A percentile compares a stretch with the other conserved stretches of the same genome.
Evolutionary conservation across 75 land plant genomes (phyloP).

Genomic region (Gnetum montanum): DNA sequence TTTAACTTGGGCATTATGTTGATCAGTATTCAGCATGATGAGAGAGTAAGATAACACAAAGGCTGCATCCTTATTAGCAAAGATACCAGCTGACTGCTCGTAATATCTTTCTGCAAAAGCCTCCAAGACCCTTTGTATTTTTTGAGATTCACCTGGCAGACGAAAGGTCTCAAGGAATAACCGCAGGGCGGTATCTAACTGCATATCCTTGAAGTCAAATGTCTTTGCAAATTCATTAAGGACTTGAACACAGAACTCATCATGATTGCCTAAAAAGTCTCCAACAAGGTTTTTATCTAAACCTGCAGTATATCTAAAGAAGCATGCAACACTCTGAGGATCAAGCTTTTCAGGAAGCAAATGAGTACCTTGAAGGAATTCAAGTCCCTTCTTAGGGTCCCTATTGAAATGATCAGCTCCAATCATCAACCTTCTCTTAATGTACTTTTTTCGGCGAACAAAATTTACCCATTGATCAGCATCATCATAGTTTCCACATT

Average conservation of each 20-base stretch:
- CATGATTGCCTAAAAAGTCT: constrained; percentile 91
- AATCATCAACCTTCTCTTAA: constrained; percentile 90
- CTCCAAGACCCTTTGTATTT: constrained; percentile 94
- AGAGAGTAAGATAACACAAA: constrained; percentile 81
- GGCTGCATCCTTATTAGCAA: constrained; percentile 92
- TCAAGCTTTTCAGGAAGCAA: constrained; percentile 94
- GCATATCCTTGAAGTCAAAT: constrained; percentile 93
- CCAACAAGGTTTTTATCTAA: constrained; percentile 90
- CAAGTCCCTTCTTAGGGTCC: constrained; percentile 94
- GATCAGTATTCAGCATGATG: constrained; percentile 97
- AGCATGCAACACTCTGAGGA: constrained; percentile 93
- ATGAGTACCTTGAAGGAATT: constrained; percentile 88
- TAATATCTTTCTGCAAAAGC: constrained; percentile 95
- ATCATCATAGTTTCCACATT: constrained; percentile 74
- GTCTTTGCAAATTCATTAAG: constrained; percentile 89
- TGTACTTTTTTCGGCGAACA: constrained; percentile 71
- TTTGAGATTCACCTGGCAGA: constrained; percentile 95
- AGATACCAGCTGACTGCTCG: constrained; percentile 70
- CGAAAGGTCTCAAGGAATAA: constrained; percentile 88
- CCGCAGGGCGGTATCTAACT: constrained; percentile 81
- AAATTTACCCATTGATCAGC: constrained; percentile 79
- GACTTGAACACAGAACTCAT: constrained; percentile 95
- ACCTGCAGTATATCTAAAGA: constrained; percentile 91
- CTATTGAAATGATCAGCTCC: constrained; percentile 97
- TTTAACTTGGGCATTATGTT: constrained; percentile 89